Base-by-base conservation (phyloP, 1,284 basidiomycete genomes). In the Malassezia sympodialis region DNA sequence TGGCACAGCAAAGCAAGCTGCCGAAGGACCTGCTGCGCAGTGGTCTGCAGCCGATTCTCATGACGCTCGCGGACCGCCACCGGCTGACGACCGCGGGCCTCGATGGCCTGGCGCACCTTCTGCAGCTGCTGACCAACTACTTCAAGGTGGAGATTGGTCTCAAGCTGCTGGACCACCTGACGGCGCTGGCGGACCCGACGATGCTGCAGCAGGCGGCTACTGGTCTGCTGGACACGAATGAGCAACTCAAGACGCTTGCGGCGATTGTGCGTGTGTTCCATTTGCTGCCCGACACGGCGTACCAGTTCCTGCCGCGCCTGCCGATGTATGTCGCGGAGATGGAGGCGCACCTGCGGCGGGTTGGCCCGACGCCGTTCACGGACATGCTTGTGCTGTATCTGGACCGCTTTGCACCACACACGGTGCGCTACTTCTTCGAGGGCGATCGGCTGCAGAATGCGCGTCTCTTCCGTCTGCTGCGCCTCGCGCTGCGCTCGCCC, bases 61-160 rank as follows among this genome's bases (percentile, higher is more conserved):
- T 96, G 85, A 98, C 98, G 72, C 82, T 99, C 17, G 91, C 91
- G 4, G 96, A 99, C 76, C 87, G 91, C 37, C 90, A 91, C 72
- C 84, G 89, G 27, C 80, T 99, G 27, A 93, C 90, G 4, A 87
- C 96, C n/a, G 83, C 88, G 6, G 91, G 93, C 17, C 78, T 99
- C 44, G 71, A 96, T 73, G 94, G 96, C 4, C 79, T 99, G 23
- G 93, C 94, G 12, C 84, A 91, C n/a, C 81, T 99, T 56, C 79
- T 99, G 47, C 90, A 96, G 75, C 81, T 98, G 7, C 78, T 99
- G 53, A 96, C 91, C 44, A 96, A 94, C 75, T 99, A 99, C 78
- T 99, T 99, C 84, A 98, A 98, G 76, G 93, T 98, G 40, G 94
- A 99, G 78, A 98, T 99, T 64, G 96, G 94, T 8, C 84, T 88